Conservation (phyloP, 1,284 basidiomycete species). For the Termitomyces sp. region DNA sequence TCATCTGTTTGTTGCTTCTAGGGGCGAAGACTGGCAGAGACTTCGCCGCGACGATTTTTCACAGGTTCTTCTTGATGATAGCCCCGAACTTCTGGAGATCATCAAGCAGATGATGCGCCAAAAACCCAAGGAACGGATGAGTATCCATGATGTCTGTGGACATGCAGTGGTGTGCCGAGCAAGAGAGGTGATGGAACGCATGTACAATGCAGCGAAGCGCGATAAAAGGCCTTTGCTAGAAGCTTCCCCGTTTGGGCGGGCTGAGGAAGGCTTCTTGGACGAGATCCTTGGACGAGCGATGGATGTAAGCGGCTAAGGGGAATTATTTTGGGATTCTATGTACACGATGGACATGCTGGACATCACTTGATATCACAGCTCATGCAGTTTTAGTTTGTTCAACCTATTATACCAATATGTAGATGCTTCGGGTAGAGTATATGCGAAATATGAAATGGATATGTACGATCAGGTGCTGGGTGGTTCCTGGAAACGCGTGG, state of each 20-base stretch:
- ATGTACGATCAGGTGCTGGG: constrained; percentile 17
- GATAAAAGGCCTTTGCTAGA: constrained; percentile 47
- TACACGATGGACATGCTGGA: constrained; percentile 1
- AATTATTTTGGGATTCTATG: not conserved
- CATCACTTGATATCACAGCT: not conserved
- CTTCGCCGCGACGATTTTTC: constrained; percentile 90
- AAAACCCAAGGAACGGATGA: constrained; percentile 59
- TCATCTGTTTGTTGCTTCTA: constrained; percentile 30
- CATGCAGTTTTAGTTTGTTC: not conserved
- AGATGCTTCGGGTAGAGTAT: constrained; percentile 6
- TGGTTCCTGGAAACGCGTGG: constrained; percentile 26
- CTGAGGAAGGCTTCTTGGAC: constrained; percentile 54
- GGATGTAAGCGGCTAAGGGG: constrained; percentile 33
- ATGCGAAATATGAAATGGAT: constrained; percentile 3
- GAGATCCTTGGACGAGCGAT: constrained; percentile 50
- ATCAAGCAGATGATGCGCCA: constrained; percentile 78
- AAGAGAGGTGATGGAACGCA: constrained; percentile 57
- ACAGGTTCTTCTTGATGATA: constrained; percentile 80
- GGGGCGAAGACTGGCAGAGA: constrained; percentile 91
- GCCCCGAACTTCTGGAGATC: constrained; percentile 65
- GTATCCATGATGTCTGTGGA: constrained; percentile 52
- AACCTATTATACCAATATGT: constrained; percentile 1
- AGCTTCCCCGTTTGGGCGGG: constrained; percentile 63
- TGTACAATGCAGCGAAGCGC: constrained; percentile 35
- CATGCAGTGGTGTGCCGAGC: constrained; percentile 71